Base-by-base conservation (phyloP, 768 basidiomycete genomes). In the Lyophyllum shimeji region DNA sequence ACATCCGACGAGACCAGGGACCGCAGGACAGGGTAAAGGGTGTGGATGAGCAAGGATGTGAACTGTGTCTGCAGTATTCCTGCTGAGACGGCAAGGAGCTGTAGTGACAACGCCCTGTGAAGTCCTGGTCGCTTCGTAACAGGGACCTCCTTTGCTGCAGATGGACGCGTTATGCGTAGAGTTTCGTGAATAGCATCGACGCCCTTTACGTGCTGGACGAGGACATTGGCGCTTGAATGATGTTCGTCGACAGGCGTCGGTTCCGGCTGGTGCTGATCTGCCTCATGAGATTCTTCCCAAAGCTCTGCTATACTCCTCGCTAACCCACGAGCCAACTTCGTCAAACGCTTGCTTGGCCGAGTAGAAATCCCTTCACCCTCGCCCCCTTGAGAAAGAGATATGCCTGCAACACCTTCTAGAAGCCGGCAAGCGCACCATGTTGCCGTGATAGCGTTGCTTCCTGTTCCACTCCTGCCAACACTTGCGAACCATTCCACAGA, bases 11-110 rank as follows among this genome's bases (percentile, higher is more conserved):
- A 95, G 29, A 94, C 85, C 44, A 96, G 74, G 17, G 92, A 92
- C 51, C 90, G 89, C 23, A 99, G 82, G 40, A 97, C 71, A 1
- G 92, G 91, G 74, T 98, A 98, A 2, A 98, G 73, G 0, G 85
- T 74, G 37, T 90, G 81, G 21, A 98, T 81, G 40, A 98, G 83
- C 17, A 91, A 73, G 0, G 87, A 77, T 0, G 81, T 79, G 66
- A 93, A 97, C 11, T 82, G 81, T 11, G 84, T 75, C 52, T 87
- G 84, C 29, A 95, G 77, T 51, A 94, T 82, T n/a, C 82, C 81
- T 0, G 93, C 79, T 11, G 82, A 71, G 29, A 91, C 73, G 1
- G 93, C 79, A 17, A 99, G 75, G 7, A 92, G 71, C 56, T 93
- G 90, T 7, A 99, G 80, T 15, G 83, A 82, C 33, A 93, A 72